These are phyloP conservation scores for Discostella stelligera DNA, from an alignment of 352 stramenopile genomes.

Conservation along the genomic window DNA sequence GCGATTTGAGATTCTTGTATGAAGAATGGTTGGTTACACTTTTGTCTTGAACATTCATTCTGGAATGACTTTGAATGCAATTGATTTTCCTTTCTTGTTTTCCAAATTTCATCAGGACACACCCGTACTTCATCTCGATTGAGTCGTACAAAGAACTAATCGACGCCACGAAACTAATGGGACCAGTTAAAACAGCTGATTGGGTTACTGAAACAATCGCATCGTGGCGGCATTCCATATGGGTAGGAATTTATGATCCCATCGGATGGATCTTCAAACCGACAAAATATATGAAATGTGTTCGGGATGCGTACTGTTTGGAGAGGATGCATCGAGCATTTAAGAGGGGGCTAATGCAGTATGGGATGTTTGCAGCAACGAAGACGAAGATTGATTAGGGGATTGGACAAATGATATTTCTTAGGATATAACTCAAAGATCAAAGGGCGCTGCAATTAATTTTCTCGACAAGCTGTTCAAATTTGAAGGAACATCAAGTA, in stretches of 20 bases:
- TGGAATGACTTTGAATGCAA: background rate
- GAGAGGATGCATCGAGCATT: constrained; percentile 88
- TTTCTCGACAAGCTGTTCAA: too few species aligned
- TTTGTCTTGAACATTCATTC: background rate
- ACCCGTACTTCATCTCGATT: constrained; percentile 90
- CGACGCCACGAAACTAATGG: constrained; percentile 81
- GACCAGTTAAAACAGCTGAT: constrained; percentile 79
- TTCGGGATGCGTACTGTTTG: constrained; percentile 85
- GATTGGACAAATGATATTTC: constrained; percentile 19
- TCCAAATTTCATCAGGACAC: constrained; percentile 58
- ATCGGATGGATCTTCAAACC: constrained; percentile 82
- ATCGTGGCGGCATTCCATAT: constrained; percentile 86
- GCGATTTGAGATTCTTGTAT: constrained; percentile 86
- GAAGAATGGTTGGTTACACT: constrained; percentile 81
- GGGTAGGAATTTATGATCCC: constrained; percentile 85
- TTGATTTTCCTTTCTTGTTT: constrained; percentile 3
- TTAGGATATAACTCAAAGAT: too few species aligned
- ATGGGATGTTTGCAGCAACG: constrained; percentile 86
- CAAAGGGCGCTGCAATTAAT: too few species aligned
- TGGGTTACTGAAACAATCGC: constrained; percentile 84
- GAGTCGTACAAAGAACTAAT: constrained; percentile 85
- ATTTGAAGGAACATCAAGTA: too few species aligned
- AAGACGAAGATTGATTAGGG: constrained; percentile 81
- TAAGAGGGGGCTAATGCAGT: constrained; percentile 86
- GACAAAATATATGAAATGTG: constrained; percentile 81